Evolutionary conservation across 106 monocot species (phyloP).

Genomic region (Iris macrosiphon): DNA sequence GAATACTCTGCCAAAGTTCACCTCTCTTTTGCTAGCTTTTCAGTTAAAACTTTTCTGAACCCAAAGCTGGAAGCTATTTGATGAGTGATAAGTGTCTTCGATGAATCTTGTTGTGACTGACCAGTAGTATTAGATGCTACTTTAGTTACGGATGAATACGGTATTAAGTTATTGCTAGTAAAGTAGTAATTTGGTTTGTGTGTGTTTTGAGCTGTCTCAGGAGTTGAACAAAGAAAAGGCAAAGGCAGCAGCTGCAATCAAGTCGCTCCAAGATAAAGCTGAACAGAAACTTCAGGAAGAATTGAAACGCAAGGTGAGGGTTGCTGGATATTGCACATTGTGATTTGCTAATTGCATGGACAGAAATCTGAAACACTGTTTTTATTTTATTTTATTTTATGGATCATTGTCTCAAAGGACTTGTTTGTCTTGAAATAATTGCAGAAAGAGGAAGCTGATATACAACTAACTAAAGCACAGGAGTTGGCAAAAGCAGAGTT

Average conservation of each 20-base stretch:
- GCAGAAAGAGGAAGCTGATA: slow-evolving; percentile 70
- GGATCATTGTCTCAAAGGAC: no score
- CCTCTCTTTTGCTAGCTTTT: background rate
- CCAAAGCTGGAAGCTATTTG: no score
- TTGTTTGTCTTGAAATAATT: background rate
- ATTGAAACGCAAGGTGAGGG: slow-evolving; percentile 64
- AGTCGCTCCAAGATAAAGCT: slow-evolving; percentile 75
- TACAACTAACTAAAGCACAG: slow-evolving; percentile 40
- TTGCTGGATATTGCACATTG: background rate
- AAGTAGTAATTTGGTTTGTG: no score
- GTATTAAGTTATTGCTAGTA: no score
- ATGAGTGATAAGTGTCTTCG: no score
- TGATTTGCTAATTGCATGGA: no score
- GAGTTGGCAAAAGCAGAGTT: slow-evolving; percentile 86
- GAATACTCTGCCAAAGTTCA: background rate
- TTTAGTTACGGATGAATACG: no score
- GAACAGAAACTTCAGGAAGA: slow-evolving; percentile 75
- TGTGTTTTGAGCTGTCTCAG: no score
- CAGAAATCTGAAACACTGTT: no score
- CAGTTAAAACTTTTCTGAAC: background rate
- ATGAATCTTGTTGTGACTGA: no score
- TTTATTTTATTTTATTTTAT: no score
- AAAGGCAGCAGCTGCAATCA: slow-evolving; percentile 61
- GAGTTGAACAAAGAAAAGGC: slow-evolving; percentile 84
- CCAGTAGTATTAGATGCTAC: no score